Evolutionary conservation across 176 grass and related monocot genomes (phyloP), one percentile per base, ranked within the genome.

Genomic region (Aegilops umbellulata): DNA sequence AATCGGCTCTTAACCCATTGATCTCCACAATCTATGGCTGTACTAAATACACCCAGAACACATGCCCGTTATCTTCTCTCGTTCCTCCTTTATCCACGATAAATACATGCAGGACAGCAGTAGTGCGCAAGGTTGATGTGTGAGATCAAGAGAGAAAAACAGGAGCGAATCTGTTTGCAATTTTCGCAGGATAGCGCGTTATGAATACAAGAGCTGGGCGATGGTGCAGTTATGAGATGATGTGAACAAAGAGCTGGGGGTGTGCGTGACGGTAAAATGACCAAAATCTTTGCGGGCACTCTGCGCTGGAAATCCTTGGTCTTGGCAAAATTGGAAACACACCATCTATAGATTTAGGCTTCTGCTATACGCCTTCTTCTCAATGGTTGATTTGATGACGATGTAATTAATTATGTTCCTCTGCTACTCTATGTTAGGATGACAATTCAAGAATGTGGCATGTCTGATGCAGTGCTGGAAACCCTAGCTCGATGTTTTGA

Each of bases 391-490:
- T 63, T 82, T 69, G 32, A 49, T 80, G 23, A 74, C 25, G 14
- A 32, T 82, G n/a, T 63, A 49, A 84, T 76, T 9, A 35, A 58
- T 67, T 69, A 24, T 42, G 16, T 61, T 61, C 34, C 30, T 31
- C 62, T 82, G 51, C 30, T 86, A 24, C 62, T 77, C n/a, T 78
- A 78, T 90, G 16, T 58, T 86, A 98, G 96, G 84, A 92, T 89
- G 92, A 95, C 90, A 42, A 89, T 98, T 89, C 74, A 89, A 90
- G 90, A 92, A 89, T 88, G 79, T 67, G 93, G 93, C 46, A 84
- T 89, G 80, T 92, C 96, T 62, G 92, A 95, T 84, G 87, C 66
- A 85, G 91, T 90, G 71, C 74, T 95, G 79, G 86, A 92, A 91
- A 84, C 83, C 8, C 85, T 98, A 57, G 90, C 88, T 84, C 90